Base-by-base conservation (phyloP, 2,329 filamentous ascomycete species). In the Epichloe sibirici region DNA sequence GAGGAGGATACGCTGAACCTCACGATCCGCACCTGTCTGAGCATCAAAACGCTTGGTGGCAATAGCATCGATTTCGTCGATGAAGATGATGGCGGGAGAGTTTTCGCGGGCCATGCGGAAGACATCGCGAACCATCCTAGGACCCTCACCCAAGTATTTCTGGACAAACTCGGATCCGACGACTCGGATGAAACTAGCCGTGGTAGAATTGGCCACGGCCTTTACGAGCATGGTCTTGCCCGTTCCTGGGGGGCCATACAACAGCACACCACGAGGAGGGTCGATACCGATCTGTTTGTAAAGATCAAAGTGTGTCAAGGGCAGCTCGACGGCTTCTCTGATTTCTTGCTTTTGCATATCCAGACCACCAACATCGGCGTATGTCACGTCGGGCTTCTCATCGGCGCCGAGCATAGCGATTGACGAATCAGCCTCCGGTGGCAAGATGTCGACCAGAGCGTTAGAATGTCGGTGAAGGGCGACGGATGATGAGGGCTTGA, bases 281-380 rank as follows among this genome's bases (percentile, higher is more conserved):
- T 98, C 93, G 66, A 98, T 98, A 71, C 93, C 93, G 59, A 98
- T 98, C 73, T 98, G 93, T 74, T 90, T 94, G 79, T 98, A 98
- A 39, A 97, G 85, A 70, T 97, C 91, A 69, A 97, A 97, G 70
- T 97, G 93, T 57, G 91, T 96, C 62, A 98, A 77, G 37, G 93
- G 93, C 58, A 98, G 77, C 76, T 98, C 93, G 51, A 98, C 93
- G 11, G 93, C 93, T 73, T 98, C 93, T 59, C 93, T 82, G 59
- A 98, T 98, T 72, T 98, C 93, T 74, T 98, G 93, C 77, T 98
- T 98, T 74, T 98, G 93, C 93, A 98, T 98, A 65, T 98, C 93
- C 59, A 97, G 74, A 48, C 93, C 93, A 75, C 93, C 93, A 56
- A 98, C 93, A 69, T 98, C 93, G 57, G 90, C 91, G 64, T 98